phyloP scores from a whole-genome alignment of 2,329 filamentous ascomycete species.

The Ceratocystis albifundus region DNA sequence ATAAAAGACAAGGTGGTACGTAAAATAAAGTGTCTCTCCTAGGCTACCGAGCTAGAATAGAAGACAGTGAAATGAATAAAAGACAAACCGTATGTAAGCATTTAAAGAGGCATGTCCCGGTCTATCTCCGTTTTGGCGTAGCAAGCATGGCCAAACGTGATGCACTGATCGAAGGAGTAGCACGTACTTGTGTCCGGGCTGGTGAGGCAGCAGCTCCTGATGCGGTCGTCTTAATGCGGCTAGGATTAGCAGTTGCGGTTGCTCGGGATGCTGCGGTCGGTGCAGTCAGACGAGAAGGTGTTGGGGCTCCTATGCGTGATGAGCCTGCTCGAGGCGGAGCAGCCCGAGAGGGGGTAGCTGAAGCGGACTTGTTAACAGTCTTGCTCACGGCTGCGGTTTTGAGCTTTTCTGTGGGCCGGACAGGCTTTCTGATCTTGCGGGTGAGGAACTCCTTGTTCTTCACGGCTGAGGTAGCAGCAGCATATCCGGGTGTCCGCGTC shows the following conservation, averaged over 20 bases:
- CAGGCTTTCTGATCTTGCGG: constrained; percentile 22
- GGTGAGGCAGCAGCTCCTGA: background rate
- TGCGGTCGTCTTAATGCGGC: constrained; percentile 3
- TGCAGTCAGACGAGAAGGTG: background rate
- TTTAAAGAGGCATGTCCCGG: background rate
- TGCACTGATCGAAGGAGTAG: constrained; percentile 16
- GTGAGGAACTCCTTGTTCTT: constrained; percentile 19
- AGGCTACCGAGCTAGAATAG: too few species aligned
- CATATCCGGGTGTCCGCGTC: constrained; percentile 16
- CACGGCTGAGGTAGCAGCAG: constrained; percentile 18
- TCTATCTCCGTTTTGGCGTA: constrained; percentile 18
- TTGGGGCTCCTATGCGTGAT: constrained; percentile 7
- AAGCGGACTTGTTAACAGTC: background rate
- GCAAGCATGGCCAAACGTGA: constrained; percentile 19
- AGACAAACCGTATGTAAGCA: background rate
- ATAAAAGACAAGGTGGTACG: background rate
- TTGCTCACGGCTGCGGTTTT: constrained; percentile 9
- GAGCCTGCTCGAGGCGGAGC: background rate
- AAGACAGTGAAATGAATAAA: constrained; percentile 1
- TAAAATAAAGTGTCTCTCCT: too few species aligned
- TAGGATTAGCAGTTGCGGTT: constrained; percentile 2
- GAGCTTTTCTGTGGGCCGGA: constrained; percentile 21
- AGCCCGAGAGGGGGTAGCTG: background rate
- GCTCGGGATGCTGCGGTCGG: background rate
- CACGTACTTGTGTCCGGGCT: background rate